Base-by-base conservation (phyloP, 2,329 filamentous ascomycete species). In the Dactylellina parvicollis region DNA sequence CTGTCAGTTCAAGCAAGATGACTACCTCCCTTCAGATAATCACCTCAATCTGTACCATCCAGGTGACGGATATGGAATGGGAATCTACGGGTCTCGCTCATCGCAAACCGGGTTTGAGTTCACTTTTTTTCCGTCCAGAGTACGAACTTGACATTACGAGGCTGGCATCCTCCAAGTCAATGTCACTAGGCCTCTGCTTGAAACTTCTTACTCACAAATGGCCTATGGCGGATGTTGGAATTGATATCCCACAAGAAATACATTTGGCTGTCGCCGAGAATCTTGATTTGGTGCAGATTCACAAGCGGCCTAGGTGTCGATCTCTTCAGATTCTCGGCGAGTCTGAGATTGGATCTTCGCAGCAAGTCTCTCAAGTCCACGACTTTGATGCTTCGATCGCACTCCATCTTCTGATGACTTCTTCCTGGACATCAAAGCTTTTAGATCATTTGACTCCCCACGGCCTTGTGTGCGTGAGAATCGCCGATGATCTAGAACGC, bases 121-220 rank as follows among this genome's bases (percentile, higher is more conserved):
- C 76, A 4, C 62, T 75, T 14, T 77, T 77, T 66, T 77, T 76
- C 66, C 65, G 70, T 9, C 74, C 69, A 30, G 56, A 59, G 3
- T 44, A 73, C 16, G 36, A 75, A 49, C 56, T 75, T 3, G 76
- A 77, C 62, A 75, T 77, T 7, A 74, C 75, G 1, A 62, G 42
- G n/a, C 30, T 76, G 18, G 28, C 49, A 18, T 50, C 34, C 12
- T 49, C 60, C 14, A 22, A 46, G 18, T n/a, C 44, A 3, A 71
- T 76, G 30, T 38, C 57, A 28, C 38, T 76, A 36, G 26, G 14
- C 1, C 12, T 44, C 7, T 38, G 64, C 12, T n/a, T 74, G n/a
- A 38, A 69, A 18, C 74, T 77, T 16, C 28, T 77, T 9, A 75
- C 70, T 38, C 76, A 77, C 52, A 77, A 77, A 69, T 77, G 76